These are phyloP conservation scores for Ascochyta koolunga DNA, from an alignment of 2,329 filamentous ascomycete species.

Conservation along the genomic window DNA sequence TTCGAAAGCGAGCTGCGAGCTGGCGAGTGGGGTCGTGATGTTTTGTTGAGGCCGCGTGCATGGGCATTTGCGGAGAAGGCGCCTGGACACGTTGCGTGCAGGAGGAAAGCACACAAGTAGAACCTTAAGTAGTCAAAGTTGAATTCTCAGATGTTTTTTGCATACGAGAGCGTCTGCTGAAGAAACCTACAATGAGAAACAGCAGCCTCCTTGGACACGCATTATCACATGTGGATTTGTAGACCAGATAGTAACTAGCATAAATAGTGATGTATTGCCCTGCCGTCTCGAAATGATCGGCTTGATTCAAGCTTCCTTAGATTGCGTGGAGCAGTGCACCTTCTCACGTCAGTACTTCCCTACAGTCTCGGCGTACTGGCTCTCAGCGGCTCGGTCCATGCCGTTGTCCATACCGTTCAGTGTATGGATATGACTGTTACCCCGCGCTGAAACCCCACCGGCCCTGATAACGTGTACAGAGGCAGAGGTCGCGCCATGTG, in stretches of 20 bases:
- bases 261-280: background rate
- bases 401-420: slow-evolving; percentile 13
- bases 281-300: too few relatives aligned
- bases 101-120: background rate
- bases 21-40: slow-evolving; percentile 11
- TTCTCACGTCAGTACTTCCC: slow-evolving; percentile 1
- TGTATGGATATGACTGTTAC: background rate
- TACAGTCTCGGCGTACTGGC: background rate
- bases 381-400: slow-evolving; percentile 22
- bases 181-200: too few relatives aligned
- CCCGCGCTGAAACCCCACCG: slow-evolving; percentile 11
- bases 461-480: slow-evolving; percentile 6
- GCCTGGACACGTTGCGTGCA: slow-evolving; percentile 25
- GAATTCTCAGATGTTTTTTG: background rate
- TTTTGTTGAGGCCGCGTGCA: slow-evolving; percentile 32
- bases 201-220: background rate
- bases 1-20: background rate
- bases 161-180: background rate
- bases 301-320: too few relatives aligned
- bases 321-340: background rate
- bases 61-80: slow-evolving; percentile 22
- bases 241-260: background rate
- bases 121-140: background rate
- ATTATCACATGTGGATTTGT: background rate
- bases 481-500: slow-evolving; percentile 12